These are phyloP conservation scores for Chaetoscypha palmicola DNA, from an alignment of 2,329 filamentous ascomycete species.

Conservation along the genomic window DNA sequence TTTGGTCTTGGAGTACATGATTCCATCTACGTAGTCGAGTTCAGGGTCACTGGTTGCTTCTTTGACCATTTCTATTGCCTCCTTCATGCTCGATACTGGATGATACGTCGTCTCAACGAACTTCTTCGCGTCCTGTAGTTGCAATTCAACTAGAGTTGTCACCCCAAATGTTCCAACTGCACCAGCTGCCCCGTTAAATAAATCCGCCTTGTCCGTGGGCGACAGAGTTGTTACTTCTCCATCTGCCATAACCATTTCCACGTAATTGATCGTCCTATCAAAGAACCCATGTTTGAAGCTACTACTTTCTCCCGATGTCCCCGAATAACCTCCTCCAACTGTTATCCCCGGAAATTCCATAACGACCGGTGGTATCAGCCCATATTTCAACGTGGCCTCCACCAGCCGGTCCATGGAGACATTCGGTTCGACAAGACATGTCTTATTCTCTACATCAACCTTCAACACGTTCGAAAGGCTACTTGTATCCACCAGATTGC, in stretches of 20 bases:
- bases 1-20: constrained; percentile 40
- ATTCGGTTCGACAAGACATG: constrained; percentile 56
- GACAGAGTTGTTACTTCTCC: constrained; percentile 47
- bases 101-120: constrained; percentile 52
- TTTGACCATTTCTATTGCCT: constrained; percentile 39
- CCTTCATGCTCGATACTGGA: constrained; percentile 35
- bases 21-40: constrained; percentile 57
- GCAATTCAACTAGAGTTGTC: constrained; percentile 51
- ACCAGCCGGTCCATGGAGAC: constrained; percentile 61
- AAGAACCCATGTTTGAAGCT: constrained; percentile 62
- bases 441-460: constrained; percentile 36
- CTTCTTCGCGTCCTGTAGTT: constrained; percentile 44
- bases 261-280: constrained; percentile 52
- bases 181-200: constrained; percentile 53
- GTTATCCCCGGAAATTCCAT: constrained; percentile 70
- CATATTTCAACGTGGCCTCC: constrained; percentile 45
- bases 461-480: constrained; percentile 39
- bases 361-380: constrained; percentile 56
- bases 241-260: constrained; percentile 57
- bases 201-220: constrained; percentile 39
- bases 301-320: constrained; percentile 60
- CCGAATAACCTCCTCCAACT: constrained; percentile 58
- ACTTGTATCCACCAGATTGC: constrained; percentile 41
- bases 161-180: constrained; percentile 55
- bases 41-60: constrained; percentile 25